Base-by-base conservation (phyloP, 139 green algal genomes). In the Zygnema cylindricum region DNA sequence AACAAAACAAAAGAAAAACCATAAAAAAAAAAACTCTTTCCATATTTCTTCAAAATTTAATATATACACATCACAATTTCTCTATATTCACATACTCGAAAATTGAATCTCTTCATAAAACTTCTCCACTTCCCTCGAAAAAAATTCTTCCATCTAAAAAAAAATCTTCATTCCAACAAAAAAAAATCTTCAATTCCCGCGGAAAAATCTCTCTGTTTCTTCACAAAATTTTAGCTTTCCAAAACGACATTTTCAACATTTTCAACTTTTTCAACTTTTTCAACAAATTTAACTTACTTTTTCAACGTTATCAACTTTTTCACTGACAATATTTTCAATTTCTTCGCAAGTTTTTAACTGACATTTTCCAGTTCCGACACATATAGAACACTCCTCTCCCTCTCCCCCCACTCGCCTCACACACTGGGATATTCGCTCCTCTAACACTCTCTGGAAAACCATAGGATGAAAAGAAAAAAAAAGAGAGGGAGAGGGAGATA, bases 371-470 rank as follows among this genome's bases (percentile, higher is more conserved):
- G 85, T 90, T 38, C 85, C 85, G 33, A 2, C 33, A 33, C 85
- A 90, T 3, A 90, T 42, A 39, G 87, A 78, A 41, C 85, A 90
- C 81, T 88, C 81, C 30, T 43, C 43, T 2, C 7, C 81, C 39
- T 81, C 43, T 11, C 85, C 85, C 22, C 21, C n/a, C 25, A 63
- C 81, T 54, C 38, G 81, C 1, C 43, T 82, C 85, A 90, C 35
- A 39, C 85, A 90, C 42, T 90, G 40, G 41, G 88, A 23, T 77
- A 93, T 71, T 43, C 89, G 40, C 23, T 77, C 43, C 32, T 94
- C 90, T 38, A 90, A 30, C 3, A 89, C 78, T 32, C 75, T 2
- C 69, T 85, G 63, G 22, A 16, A 87, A 86, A 2, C 49, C 49
- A 63, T 7, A 63, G 16, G 16, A 63, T 63, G 16, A 63, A 16